Evolutionary conservation across 306 rosid species (phyloP).

Genomic region (Fragaria vesca): DNA sequence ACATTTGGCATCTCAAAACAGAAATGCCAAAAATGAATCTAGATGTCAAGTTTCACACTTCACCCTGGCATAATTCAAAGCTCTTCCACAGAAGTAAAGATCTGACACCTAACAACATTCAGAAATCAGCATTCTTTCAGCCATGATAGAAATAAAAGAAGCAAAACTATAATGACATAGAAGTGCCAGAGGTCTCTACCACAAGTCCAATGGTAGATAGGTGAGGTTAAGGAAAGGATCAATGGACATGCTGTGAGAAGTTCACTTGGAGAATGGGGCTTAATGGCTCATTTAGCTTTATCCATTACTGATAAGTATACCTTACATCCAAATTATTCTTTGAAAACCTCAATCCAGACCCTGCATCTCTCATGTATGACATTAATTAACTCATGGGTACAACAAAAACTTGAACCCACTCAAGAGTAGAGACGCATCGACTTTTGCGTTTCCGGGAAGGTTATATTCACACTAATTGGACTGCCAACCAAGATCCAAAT

Average conservation of each 20-base stretch:
- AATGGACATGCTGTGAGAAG: background rate
- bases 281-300: background rate
- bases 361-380: background rate
- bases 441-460: constrained; percentile 2
- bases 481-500: constrained; percentile 5
- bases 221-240: background rate
- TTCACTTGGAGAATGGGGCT: background rate
- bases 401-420: background rate
- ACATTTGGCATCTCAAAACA: background rate
- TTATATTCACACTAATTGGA: constrained; percentile 2
- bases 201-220: background rate
- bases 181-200: background rate
- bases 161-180: background rate
- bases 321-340: background rate
- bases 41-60: background rate
- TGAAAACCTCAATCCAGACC: background rate
- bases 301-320: too few species aligned
- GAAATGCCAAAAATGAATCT: background rate
- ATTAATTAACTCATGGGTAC: constrained; percentile 3
- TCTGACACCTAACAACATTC: background rate
- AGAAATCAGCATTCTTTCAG: background rate
- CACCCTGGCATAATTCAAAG: background rate
- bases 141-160: background rate
- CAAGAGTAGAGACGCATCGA: constrained; percentile 10
- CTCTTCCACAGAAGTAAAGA: background rate